phyloP scores from a whole-genome alignment of 257 asterid genomes.

The Ehretia macrophylla region DNA sequence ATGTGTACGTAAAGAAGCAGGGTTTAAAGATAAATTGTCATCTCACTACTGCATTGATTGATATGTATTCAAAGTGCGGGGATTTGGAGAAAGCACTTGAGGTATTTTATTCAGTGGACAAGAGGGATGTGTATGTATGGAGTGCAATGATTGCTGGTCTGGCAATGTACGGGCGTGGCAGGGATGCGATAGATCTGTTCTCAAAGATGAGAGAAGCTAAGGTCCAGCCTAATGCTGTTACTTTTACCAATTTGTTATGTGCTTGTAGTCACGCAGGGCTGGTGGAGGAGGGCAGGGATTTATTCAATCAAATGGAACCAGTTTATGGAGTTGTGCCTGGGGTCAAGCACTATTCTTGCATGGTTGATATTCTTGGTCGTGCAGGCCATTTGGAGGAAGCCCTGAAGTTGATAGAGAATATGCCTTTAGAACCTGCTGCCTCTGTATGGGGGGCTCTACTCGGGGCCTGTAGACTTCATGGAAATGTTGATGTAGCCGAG shows the following conservation, averaged over 20 bases:
- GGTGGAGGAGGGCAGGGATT: constrained; percentile 51
- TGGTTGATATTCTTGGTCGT: constrained; percentile 81
- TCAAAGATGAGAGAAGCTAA: constrained; percentile 52
- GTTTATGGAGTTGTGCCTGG: constrained; percentile 43
- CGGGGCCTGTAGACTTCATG: constrained; percentile 64
- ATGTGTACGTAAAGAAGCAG: constrained; percentile 60
- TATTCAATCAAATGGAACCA: constrained; percentile 50
- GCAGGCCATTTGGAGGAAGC: constrained; percentile 71
- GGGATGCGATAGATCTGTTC: constrained; percentile 57
- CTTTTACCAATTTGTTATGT: constrained; percentile 60
- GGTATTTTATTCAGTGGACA: constrained; percentile 44
- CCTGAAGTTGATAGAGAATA: constrained; percentile 40
- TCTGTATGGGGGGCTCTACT: constrained; percentile 82
- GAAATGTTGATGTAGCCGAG: constrained; percentile 53
- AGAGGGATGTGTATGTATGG: constrained; percentile 68
- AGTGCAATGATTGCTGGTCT: constrained; percentile 82
- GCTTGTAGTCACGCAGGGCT: constrained; percentile 87
- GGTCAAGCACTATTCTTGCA: constrained; percentile 67
- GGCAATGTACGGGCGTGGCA: constrained; percentile 74
- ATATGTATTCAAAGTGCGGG: constrained; percentile 83
- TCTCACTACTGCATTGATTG: constrained; percentile 63
- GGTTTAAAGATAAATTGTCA: constrained; percentile 45
- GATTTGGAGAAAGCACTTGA: constrained; percentile 67
- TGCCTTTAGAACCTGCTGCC: constrained; percentile 50
- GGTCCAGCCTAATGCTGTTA: constrained; percentile 58